Evolutionary conservation across 2,329 filamentous ascomycete genomes (phyloP), one percentile per base, ranked within the genome.

Genomic region (Microsporum ferrugineum): DNA sequence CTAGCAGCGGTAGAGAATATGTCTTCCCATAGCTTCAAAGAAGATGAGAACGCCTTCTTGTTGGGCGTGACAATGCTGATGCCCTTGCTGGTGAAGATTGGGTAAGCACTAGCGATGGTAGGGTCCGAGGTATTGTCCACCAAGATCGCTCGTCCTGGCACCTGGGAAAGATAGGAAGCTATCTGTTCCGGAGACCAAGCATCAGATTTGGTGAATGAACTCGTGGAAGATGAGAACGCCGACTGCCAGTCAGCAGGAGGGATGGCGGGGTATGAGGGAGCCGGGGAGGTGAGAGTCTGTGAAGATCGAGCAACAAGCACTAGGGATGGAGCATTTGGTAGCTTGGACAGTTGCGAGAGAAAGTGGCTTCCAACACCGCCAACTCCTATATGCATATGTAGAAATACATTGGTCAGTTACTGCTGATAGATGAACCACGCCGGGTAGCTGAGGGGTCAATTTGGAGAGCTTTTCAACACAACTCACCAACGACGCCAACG

Each of bases 81-180:
- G 10, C 91, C 92, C 65, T 85, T 84, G 69, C 83, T 82, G 63
- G 99, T 79, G 74, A 95, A 89, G 55, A 82, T 74, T 0, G 94
- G 91, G 75, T 99, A 99, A 34, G 83, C 77, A 63, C 88, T 83
- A 57, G 92, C 94, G 34, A 99, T 82, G 65, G 88, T 86, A 68
- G 92, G 87, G 67, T 89, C 91, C 76, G 89, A 95, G 59, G 94
- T 99, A 79, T 97, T 97, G 81, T 99, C 94, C 66, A 99, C 86
- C 34, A 99, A 80, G 51, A 99, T 80, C 49, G 88, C 85, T 71
- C 88, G 89, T 63, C 85, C 84, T 1, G 91, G 90, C 0, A 90
- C 88, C 49, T 83, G 82, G 62, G 85, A 82, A 53, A 99, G 86
- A 75, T 89, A 95, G 38, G 87, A 84, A 66, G 87, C 83, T 43